These are phyloP conservation scores for Phylloporus sp. DNA, from an alignment of 768 basidiomycete species.

Conservation along the genomic window DNA sequence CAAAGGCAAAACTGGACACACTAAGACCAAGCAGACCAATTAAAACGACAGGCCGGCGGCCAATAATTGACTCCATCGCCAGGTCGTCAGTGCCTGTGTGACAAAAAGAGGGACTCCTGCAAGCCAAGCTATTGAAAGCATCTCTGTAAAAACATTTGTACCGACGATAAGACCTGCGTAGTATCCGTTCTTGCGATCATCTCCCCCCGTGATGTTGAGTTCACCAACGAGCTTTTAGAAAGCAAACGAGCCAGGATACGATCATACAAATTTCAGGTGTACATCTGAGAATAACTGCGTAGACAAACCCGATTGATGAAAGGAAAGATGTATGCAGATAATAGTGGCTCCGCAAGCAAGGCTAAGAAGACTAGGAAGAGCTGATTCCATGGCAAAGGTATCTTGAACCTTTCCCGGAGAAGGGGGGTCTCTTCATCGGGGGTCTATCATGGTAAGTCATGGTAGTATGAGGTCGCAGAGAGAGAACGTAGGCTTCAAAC, in stretches of 20 bases:
- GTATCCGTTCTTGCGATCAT: slow-evolving; percentile 62
- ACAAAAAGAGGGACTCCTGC: slow-evolving; percentile 60
- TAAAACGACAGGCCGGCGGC: slow-evolving; percentile 60
- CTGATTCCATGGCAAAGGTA: slow-evolving; percentile 52
- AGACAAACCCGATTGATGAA: slow-evolving; percentile 54
- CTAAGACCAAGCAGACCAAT: slow-evolving; percentile 50
- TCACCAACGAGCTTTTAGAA: slow-evolving; percentile 60
- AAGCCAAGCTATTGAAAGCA: not conserved
- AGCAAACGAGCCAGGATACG: not conserved
- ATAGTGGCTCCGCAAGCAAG: slow-evolving; percentile 53
- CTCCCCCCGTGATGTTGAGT: slow-evolving; percentile 60
- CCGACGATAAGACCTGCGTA: slow-evolving; percentile 58
- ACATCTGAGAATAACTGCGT: not conserved
- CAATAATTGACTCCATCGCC: slow-evolving; percentile 62
- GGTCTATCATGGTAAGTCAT: slow-evolving; percentile 39
- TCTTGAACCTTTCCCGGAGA: slow-evolving; percentile 33
- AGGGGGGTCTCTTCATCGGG: slow-evolving; percentile 44
- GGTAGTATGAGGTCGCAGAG: not conserved
- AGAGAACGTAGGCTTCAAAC: not conserved
- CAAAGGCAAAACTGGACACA: slow-evolving; percentile 56
- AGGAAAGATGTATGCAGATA: slow-evolving; percentile 55
- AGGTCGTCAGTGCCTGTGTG: slow-evolving; percentile 29
- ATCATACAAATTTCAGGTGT: too few relatives aligned
- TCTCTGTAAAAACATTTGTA: slow-evolving; percentile 20
- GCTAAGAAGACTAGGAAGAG: slow-evolving; percentile 45